Conservation (phyloP, 768 basidiomycete species). For the Austroboletus festivus region DNA sequence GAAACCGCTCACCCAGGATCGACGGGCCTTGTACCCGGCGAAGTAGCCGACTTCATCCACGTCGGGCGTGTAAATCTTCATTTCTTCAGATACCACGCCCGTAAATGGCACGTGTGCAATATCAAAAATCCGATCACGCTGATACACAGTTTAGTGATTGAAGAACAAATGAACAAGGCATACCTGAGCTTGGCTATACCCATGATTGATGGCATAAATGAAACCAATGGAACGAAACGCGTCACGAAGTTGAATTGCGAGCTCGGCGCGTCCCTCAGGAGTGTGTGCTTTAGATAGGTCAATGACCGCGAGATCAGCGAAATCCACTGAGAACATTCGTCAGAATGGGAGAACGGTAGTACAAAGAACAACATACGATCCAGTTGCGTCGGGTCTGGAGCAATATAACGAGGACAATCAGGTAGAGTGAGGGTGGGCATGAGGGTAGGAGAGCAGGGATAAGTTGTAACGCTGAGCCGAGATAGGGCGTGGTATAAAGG, state of each 20-base stretch:
- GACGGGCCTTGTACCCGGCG: constrained; percentile 51
- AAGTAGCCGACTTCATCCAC: constrained; percentile 45
- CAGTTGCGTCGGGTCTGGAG: too few relatives aligned
- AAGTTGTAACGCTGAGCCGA: too few relatives aligned
- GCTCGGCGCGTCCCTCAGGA: constrained; percentile 34
- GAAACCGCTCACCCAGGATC: constrained; percentile 41
- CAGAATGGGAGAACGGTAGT: too few relatives aligned
- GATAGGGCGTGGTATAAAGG: too few relatives aligned
- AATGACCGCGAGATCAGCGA: constrained; percentile 51
- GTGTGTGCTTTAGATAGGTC: constrained; percentile 44
- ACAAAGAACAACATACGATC: too few relatives aligned
- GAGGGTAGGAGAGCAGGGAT: too few relatives aligned
- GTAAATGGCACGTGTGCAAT: constrained; percentile 48
- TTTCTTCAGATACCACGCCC: constrained; percentile 41
- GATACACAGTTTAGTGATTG: constrained; percentile 23
- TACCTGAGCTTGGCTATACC: constrained; percentile 38
- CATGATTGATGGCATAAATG: constrained; percentile 39
- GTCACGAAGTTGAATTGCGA: constrained; percentile 41
- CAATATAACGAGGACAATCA: too few relatives aligned
- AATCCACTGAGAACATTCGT: constrained; percentile 45
- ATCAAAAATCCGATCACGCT: constrained; percentile 41
- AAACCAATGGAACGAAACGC: constrained; percentile 46
- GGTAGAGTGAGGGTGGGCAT: too few relatives aligned
- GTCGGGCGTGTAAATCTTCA: constrained; percentile 37
- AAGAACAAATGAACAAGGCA: neutral